A percentile compares a stretch with the other conserved stretches of the same genome.
phyloP scores from a whole-genome alignment of 306 rosid species.

The Arachis hypogaea region DNA sequence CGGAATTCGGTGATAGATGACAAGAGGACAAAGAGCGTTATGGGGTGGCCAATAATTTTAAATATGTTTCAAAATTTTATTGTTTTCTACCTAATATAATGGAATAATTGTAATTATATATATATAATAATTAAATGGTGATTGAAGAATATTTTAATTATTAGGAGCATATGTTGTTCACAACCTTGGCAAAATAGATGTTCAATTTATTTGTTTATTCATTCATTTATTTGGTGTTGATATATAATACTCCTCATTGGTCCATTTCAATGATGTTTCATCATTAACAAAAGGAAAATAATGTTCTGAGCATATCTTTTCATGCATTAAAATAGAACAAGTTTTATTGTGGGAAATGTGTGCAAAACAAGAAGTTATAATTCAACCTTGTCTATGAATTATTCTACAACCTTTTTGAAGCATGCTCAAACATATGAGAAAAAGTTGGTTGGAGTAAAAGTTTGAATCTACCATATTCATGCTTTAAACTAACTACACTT shows the following conservation, averaged over 20 bases:
- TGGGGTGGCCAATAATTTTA: constrained; percentile 28
- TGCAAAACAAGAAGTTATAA: neutral
- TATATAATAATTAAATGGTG: constrained; percentile 4
- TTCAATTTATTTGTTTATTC: neutral
- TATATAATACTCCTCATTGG: neutral
- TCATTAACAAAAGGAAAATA: neutral
- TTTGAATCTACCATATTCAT: constrained; percentile 26
- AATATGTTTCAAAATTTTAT: neutral
- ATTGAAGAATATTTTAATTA: constrained; percentile 20
- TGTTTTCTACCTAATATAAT: constrained; percentile 27
- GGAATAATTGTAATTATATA: constrained; percentile 12
- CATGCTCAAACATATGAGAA: too few species aligned
- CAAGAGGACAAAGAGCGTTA: constrained; percentile 1
- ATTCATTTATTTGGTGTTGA: neutral
- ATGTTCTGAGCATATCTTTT: neutral
- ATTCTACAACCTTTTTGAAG: neutral
- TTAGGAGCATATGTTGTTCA: constrained; percentile 1
- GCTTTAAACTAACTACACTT: constrained; percentile 14
- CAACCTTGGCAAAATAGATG: neutral
- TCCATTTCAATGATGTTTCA: neutral
- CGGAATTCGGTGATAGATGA: neutral
- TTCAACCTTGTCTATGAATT: neutral
- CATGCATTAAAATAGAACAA: neutral
- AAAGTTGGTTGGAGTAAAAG: neutral
- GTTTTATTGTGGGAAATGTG: neutral